Evolutionary conservation across 192 early-diverging fungal species (phyloP).

Genomic region (Entomortierella beljakovae): DNA sequence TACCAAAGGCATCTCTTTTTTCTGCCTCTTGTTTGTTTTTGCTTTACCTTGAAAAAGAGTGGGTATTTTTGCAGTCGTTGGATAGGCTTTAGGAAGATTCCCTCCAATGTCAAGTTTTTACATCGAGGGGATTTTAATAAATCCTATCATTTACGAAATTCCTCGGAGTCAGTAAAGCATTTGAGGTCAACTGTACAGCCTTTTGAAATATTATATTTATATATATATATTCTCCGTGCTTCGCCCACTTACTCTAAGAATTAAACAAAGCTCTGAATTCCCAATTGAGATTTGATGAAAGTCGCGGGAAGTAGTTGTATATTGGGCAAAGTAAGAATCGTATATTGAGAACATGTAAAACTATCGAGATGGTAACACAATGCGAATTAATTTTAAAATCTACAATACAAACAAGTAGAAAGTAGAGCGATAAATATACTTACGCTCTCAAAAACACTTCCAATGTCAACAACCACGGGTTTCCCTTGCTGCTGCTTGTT

Average conservation of each 20-base stretch:
- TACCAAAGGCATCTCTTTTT: no score
- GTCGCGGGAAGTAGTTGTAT: conserved; percentile 35
- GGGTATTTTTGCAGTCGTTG: conserved; percentile 62
- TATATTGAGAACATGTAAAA: conserved; percentile 54
- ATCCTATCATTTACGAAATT: conserved; percentile 16
- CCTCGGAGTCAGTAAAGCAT: no score
- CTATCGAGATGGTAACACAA: no score
- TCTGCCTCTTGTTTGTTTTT: no score
- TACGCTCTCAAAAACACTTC: conserved; percentile 47
- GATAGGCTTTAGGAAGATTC: conserved; percentile 59
- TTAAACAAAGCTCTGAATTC: conserved; percentile 27
- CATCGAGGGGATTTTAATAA: conserved; percentile 47
- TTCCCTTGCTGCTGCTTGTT: conserved; percentile 29
- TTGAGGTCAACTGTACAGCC: no score
- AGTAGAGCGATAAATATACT: background rate
- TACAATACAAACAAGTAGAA: background rate
- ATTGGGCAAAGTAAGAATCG: conserved; percentile 52
- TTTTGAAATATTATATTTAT: no score
- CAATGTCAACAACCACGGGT: conserved; percentile 34
- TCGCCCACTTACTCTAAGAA: conserved; percentile 20
- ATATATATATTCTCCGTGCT: background rate
- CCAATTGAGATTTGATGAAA: conserved; percentile 35
- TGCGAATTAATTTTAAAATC: no score
- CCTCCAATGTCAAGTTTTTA: conserved; percentile 55
- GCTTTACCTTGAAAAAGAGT: conserved; percentile 58